Evolutionary conservation across 257 asterid genomes (phyloP).

Genomic region (Echites panduratus): DNA sequence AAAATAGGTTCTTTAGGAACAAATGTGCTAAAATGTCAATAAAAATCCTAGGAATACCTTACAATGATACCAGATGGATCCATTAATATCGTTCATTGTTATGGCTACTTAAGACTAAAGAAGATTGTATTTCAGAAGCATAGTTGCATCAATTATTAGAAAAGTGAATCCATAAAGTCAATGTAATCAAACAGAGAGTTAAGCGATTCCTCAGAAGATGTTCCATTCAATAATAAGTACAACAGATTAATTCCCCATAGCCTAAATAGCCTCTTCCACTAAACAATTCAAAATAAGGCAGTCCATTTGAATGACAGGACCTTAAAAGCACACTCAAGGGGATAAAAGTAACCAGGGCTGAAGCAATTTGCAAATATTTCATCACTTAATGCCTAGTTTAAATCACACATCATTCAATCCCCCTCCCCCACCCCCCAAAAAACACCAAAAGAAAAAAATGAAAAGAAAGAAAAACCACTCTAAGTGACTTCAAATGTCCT

Average conservation of each 20-base stretch:
- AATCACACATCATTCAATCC: neutral
- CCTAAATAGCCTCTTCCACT: neutral
- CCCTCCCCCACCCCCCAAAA: neutral
- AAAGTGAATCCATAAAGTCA: neutral
- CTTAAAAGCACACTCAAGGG: neutral
- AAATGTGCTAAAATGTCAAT: neutral
- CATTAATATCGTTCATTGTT: neutral
- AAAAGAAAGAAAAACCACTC: no score
- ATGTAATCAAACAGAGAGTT: neutral
- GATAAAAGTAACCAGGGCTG: neutral
- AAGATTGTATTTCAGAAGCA: neutral
- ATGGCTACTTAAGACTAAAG: neutral
- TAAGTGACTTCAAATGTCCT: neutral
- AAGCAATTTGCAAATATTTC: neutral
- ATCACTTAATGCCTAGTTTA: neutral
- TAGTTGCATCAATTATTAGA: conserved; percentile 1
- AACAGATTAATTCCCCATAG: neutral
- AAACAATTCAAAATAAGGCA: neutral
- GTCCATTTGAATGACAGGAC: neutral
- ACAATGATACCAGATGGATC: neutral
- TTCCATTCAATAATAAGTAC: neutral
- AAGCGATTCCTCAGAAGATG: neutral
- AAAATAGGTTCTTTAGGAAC: neutral
- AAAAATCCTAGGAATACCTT: neutral
- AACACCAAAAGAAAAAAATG: no score